Base-by-base conservation (phyloP, 768 basidiomycete genomes). In the Leucosporidium yakuticum region DNA sequence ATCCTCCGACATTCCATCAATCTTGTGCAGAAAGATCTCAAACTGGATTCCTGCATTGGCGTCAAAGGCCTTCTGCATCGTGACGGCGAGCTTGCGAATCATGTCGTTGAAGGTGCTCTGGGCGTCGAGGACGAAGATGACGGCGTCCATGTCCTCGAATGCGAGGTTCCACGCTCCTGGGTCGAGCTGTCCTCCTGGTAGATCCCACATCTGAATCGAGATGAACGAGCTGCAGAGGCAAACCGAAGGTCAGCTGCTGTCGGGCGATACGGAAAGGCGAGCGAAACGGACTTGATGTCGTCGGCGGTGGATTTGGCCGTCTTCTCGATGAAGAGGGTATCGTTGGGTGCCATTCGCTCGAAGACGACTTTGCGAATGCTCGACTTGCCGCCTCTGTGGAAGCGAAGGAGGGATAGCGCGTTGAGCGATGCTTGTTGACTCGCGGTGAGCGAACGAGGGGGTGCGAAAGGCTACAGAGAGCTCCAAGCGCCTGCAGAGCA, bases 71-170 rank as follows among this genome's bases (percentile, higher is more conserved):
- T 85, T 82, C 76, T 86, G 88, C 4, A 89, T 88, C 11, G 87
- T 85, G 39, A 87, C 82, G 70, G 93, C 87, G 74, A 91, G 86
- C 53, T 71, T 73, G 11, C 64, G 64, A 27, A 64, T 65, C 60
- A 70, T 64, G 48, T 72, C 70, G 54, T 12, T 59, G 59, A 71
- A 58, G 6, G 68, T 90, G 86, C 64, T 90, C 87, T 92, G 88
- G 63, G 96, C 94, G 75, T 98, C 95, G 71, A 97, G 89, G 32
- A 97, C 91, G 73, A 93, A 98, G 63, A 97, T 86, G 74, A 97
- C 83, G 4, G 88, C 87, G 3, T 90, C 83, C 74, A 96, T 91
- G 36, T 89, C 84, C 54, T 86, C 84, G 48, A 96, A 83, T 12
- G 88, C 85, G 12, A 84, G 74, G 49, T 77, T 77, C 31, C 95